These are phyloP conservation scores for Peribolospora baueri DNA, from an alignment of 768 basidiomycete species.

Conservation along the genomic window DNA sequence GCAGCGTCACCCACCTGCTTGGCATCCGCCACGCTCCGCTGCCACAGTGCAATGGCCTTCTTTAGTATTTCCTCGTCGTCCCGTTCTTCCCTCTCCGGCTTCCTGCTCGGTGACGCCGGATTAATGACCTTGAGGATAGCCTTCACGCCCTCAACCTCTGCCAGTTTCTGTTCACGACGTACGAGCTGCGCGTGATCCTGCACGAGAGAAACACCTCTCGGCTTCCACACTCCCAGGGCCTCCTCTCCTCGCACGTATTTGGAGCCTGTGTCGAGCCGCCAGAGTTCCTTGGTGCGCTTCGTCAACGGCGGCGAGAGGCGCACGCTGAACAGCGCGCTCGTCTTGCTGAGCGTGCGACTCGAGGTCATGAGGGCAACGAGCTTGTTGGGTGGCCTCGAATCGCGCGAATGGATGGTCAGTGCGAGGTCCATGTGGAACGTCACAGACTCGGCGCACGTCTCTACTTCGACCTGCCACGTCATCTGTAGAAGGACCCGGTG, in stretches of 20 bases:
- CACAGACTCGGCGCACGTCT: conserved; percentile 61
- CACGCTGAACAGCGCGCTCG: conserved; percentile 62
- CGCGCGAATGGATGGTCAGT: conserved; percentile 56
- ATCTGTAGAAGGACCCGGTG: conserved; percentile 61
- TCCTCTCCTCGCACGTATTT: conserved; percentile 92
- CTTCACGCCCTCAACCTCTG: conserved; percentile 73
- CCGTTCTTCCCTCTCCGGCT: conserved; percentile 3
- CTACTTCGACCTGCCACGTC: conserved; percentile 53
- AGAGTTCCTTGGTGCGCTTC: conserved; percentile 65
- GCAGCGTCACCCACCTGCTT: conserved; percentile 34
- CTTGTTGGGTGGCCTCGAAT: conserved; percentile 58
- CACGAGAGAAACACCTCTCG: conserved; percentile 66
- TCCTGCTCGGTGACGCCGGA: neutral
- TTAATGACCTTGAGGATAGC: conserved; percentile 34
- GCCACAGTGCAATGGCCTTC: conserved; percentile 56
- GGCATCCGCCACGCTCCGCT: conserved; percentile 48
- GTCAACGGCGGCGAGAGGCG: conserved; percentile 60
- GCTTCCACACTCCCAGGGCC: conserved; percentile 52
- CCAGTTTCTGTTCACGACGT: conserved; percentile 44
- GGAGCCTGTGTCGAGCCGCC: conserved; percentile 64
- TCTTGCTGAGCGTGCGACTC: conserved; percentile 48
- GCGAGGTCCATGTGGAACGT: conserved; percentile 71
- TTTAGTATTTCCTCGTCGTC: conserved; percentile 20
- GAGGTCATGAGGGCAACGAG: conserved; percentile 52
- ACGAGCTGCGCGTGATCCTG: conserved; percentile 60